Conservation (phyloP, 768 basidiomycete genomes). For the Chalciporus pseudorubinellus region DNA sequence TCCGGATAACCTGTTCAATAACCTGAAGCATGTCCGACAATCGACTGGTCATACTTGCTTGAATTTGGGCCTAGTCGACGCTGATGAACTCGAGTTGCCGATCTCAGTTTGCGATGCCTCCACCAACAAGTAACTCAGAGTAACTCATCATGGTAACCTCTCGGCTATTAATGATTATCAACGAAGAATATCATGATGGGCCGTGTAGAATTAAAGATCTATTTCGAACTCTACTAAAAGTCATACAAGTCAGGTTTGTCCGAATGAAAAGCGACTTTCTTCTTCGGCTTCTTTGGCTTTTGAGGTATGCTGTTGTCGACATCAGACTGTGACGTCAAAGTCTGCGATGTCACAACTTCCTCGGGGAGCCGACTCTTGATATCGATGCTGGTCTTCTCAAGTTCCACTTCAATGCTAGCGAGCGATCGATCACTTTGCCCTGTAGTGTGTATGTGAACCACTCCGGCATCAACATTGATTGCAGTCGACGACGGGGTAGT, state of each 20-base stretch:
- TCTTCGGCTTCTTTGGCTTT: slow-evolving; percentile 50
- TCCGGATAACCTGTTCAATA: too few species aligned
- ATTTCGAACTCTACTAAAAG: slow-evolving; percentile 47
- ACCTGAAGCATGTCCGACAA: too few species aligned
- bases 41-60: too few species aligned
- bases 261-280: slow-evolving; percentile 67
- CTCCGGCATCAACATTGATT: slow-evolving; percentile 16
- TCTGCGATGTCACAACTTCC: slow-evolving; percentile 12
- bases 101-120: too few species aligned
- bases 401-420: slow-evolving; percentile 43
- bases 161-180: too few species aligned
- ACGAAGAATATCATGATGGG: too few species aligned
- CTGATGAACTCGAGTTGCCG: too few species aligned
- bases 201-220: too few species aligned
- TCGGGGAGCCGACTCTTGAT: slow-evolving; percentile 1
- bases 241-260: slow-evolving; percentile 73
- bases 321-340: slow-evolving; percentile 1
- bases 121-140: too few species aligned
- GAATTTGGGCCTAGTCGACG: too few species aligned
- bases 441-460: slow-evolving; percentile 18
- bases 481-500: slow-evolving; percentile 48
- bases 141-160: too few species aligned
- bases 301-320: slow-evolving; percentile 1
- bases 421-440: slow-evolving; percentile 13
- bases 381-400: slow-evolving; percentile 34